phyloP scores from a whole-genome alignment of 129 eudicot species.

The Helianthus tuberosus region DNA sequence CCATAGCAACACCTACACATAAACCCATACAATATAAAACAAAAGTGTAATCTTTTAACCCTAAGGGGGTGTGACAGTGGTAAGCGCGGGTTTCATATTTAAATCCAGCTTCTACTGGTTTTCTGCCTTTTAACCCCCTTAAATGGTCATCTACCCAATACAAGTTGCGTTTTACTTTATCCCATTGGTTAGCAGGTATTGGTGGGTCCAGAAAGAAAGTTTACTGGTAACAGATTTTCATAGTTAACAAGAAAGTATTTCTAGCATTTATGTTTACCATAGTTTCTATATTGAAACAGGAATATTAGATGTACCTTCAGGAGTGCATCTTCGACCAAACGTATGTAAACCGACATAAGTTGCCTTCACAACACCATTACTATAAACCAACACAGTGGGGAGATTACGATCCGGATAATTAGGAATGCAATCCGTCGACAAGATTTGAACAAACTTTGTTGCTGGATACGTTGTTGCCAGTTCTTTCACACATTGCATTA shows the following conservation, averaged over 20 bases:
- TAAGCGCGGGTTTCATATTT: not conserved
- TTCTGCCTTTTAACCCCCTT: not conserved
- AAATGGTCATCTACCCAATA: too few species aligned
- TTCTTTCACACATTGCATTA: slow-evolving; percentile 77
- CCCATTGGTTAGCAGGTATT: not conserved
- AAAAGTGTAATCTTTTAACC: not conserved
- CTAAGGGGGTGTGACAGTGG: not conserved
- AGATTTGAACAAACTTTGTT: slow-evolving; percentile 86
- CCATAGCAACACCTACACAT: slow-evolving; percentile 72
- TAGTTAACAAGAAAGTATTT: not conserved
- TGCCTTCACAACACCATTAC: slow-evolving; percentile 83
- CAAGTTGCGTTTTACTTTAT: not conserved
- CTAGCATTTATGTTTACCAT: not conserved
- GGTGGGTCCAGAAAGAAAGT: not conserved
- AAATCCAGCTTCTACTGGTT: not conserved
- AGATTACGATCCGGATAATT: slow-evolving; percentile 90
- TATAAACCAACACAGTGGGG: slow-evolving; percentile 86
- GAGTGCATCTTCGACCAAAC: slow-evolving; percentile 90
- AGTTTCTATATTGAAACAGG: not conserved
- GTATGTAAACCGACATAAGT: slow-evolving; percentile 69
- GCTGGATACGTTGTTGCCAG: slow-evolving; percentile 76
- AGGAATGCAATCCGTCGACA: slow-evolving; percentile 93
- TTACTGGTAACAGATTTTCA: not conserved
- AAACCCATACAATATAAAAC: not conserved
- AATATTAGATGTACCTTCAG: slow-evolving; percentile 62